Evolutionary conservation across 495 filamentous ascomycete species (phyloP), one percentile per base, ranked within the genome.

Genomic region (Neurospora sp.): DNA sequence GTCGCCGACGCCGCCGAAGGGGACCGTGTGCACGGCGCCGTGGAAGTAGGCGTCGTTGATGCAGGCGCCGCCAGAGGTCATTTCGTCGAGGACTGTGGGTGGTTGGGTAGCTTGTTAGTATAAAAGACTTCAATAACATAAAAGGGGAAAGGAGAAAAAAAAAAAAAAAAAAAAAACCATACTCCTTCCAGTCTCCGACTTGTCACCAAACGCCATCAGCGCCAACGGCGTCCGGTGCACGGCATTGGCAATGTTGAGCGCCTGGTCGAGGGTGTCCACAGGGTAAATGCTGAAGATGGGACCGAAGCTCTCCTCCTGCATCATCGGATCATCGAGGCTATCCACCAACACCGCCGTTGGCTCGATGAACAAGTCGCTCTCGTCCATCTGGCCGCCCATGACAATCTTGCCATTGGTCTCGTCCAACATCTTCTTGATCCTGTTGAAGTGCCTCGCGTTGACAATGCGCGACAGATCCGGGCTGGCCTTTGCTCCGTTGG

Each of bases 1-100:
- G 76, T 93, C 89, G 73, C 96, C 96, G 39, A 99, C 92, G 78
- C 95, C 95, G 74, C 96, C 96, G 79, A 99, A 98, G 70, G 93
- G 85, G 5, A 97, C 83, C 10, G 90, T 93, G 28, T 90, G 88
- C 75, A 97, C 89, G 4, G 85, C 86, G 69, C 87, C 91, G 83
- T 98, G 94, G 82, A 93, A 90, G 77, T 89, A 92, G 70, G 90
- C 85, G 82, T 97, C 94, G 82, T 97, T 97, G 78, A 95, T 83
- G 42, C 90, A 88, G 28, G 89, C 92, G 73, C 94, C 92, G 59
- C 94, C 94, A 7, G 92, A 95, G 40, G 88, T 91, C 74, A 90
- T 88, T 71, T 86, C 82, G 71, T 85, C 82, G 66, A 93, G 85
- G 69, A 93, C 87, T 88, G 75, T 88, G 75, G 19, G 42, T 10